Percentiles rank a stretch among this genome's conserved stretches.
Evolutionary conservation across 2,329 filamentous ascomycete genomes (phyloP).

Genomic region (Fusarium sterilihyphosum): DNA sequence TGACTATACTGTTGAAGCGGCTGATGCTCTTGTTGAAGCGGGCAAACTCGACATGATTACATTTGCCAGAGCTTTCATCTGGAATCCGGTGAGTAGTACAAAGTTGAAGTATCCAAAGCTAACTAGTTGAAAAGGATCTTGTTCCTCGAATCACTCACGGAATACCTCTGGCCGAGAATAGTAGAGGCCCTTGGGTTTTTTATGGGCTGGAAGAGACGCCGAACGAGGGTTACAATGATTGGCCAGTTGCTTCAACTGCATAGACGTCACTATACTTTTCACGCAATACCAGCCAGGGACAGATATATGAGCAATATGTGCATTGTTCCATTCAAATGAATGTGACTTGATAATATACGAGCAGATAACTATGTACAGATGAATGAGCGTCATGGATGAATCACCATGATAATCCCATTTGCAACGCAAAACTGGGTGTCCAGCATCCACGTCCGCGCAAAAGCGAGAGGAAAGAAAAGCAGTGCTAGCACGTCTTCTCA

Average conservation of each 20-base stretch:
- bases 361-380: conserved; percentile 17
- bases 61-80: not conserved
- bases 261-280: rapidly evolving
- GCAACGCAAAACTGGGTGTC: not conserved
- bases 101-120: not conserved
- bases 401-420: not conserved
- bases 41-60: conserved; percentile 1
- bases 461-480: too few relatives aligned
- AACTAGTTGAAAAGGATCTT: not conserved
- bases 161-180: not conserved
- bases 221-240: conserved; percentile 15
- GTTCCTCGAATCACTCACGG: not conserved
- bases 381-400: conserved; percentile 8
- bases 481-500: not conserved
- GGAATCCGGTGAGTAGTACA: not conserved
- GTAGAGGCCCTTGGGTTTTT: not conserved
- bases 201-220: not conserved
- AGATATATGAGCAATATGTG: not conserved
- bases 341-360: conserved; percentile 16
- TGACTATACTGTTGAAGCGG: not conserved
- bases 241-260: not conserved
- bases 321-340: conserved; percentile 13
- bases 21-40: not conserved
- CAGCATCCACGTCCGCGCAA: not conserved
- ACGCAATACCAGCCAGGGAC: rapidly evolving